Evolutionary conservation across 352 stramenopile genomes (phyloP).

Genomic region (Phytophthora palmivora): DNA sequence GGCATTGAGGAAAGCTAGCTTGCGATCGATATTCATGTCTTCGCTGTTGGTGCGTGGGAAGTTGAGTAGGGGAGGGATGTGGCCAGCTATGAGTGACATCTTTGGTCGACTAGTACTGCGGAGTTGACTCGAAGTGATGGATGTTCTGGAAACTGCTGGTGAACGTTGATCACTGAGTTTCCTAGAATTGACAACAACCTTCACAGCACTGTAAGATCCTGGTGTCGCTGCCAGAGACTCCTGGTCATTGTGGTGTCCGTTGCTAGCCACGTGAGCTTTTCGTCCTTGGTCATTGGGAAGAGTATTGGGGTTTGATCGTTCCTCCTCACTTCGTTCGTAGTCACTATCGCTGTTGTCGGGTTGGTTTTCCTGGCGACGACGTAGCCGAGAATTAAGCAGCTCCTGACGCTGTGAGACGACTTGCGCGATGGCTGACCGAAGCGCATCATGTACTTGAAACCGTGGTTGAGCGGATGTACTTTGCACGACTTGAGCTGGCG

Average conservation of each 20-base stretch:
- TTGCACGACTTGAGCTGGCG: constrained; percentile 3
- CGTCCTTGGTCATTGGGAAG: neutral
- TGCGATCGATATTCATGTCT: constrained; percentile 11
- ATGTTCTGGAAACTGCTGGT: neutral
- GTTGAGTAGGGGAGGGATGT: constrained; percentile 15
- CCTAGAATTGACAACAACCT: neutral
- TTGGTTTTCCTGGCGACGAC: neutral
- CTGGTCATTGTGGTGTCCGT: neutral
- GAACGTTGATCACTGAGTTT: neutral
- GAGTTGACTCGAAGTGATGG: neutral
- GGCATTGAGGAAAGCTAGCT: constrained; percentile 19
- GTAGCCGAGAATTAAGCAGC: constrained; percentile 12
- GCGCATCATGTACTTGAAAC: constrained; percentile 6
- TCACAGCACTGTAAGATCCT: neutral
- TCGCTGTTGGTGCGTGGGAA: neutral
- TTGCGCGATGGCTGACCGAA: constrained; percentile 34
- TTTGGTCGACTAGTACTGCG: neutral
- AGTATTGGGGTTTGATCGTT: neutral
- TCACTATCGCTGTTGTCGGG: constrained; percentile 1
- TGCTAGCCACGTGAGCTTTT: neutral
- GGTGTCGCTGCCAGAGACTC: neutral
- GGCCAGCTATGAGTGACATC: neutral
- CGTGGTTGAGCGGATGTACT: neutral
- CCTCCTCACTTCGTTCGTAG: neutral
- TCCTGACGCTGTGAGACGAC: constrained; percentile 32